phyloP scores from a whole-genome alignment of 495 filamentous ascomycete genomes.

The Penicillium tannophilum region DNA sequence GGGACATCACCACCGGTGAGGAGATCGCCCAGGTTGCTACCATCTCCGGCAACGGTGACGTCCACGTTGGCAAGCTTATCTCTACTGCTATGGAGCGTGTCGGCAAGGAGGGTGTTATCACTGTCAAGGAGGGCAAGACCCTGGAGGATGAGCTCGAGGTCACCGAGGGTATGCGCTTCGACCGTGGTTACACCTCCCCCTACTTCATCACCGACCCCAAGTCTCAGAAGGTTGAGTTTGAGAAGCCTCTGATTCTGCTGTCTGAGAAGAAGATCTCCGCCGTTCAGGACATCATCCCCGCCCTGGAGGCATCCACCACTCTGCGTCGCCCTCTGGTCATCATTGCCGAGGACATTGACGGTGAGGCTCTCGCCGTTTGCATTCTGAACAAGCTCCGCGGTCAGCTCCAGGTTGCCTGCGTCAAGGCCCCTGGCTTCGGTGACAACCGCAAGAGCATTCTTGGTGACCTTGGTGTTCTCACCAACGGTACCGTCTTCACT shows the following conservation, averaged over 20 bases:
- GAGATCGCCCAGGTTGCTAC: constrained; percentile 98
- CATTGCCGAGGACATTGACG: constrained; percentile 98
- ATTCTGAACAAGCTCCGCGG: constrained; percentile 99
- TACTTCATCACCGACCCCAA: constrained; percentile 99
- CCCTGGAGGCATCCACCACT: constrained; percentile 94
- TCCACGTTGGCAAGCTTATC: constrained; percentile 92
- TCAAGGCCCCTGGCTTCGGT: constrained; percentile 99
- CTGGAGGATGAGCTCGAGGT: constrained; percentile 97
- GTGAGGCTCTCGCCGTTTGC: constrained; percentile 96
- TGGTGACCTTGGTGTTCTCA: constrained; percentile 91
- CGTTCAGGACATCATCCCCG: constrained; percentile 97
- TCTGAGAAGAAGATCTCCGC: constrained; percentile 99
- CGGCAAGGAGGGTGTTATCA: constrained; percentile 99
- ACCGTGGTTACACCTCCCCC: constrained; percentile 95
- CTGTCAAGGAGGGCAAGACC: constrained; percentile 99
- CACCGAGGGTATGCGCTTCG: constrained; percentile 99
- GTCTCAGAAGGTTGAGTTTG: constrained; percentile 97
- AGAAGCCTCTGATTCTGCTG: constrained; percentile 97
- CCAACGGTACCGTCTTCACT: constrained; percentile 95
- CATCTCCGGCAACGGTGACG: constrained; percentile 96
- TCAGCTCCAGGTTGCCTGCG: constrained; percentile 95
- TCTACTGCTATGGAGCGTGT: constrained; percentile 99
- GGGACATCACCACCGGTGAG: constrained; percentile 93
- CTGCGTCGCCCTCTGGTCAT: constrained; percentile 94
- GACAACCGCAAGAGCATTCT: constrained; percentile 99